A percentile compares a stretch with the other conserved stretches of the same genome.
Conservation (phyloP, 2,329 filamentous ascomycete species). For the Colletotrichum lindemuthianum region DNA sequence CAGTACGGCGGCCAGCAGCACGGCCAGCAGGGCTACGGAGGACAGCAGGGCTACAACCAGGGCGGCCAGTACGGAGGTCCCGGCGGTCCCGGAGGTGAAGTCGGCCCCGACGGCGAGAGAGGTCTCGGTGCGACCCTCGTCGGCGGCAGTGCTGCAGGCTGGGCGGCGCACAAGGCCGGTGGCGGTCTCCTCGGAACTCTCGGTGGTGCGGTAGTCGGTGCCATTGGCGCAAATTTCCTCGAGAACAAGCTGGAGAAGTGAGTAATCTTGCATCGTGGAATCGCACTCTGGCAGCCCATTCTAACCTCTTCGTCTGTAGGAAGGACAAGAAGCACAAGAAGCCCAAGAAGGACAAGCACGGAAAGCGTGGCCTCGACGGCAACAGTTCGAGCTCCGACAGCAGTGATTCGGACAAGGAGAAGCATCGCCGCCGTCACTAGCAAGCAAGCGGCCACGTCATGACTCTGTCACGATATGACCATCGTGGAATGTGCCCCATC, state of each 20-base stretch:
- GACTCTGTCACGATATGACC: neutral
- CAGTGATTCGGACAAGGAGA: no score
- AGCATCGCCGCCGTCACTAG: neutral
- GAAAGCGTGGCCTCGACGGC: constrained; percentile 33
- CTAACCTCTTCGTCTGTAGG: constrained; percentile 23
- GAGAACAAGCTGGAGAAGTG: constrained; percentile 54
- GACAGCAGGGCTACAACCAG: constrained; percentile 31
- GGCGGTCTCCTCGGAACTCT: constrained; percentile 62
- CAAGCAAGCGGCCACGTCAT: neutral
- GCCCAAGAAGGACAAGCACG: constrained; percentile 41
- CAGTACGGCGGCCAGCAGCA: constrained; percentile 36
- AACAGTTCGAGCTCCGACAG: constrained; percentile 30
- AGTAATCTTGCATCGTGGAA: neutral
- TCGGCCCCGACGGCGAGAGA: constrained; percentile 56
- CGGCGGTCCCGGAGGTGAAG: constrained; percentile 42
- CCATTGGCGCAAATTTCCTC: constrained; percentile 64
- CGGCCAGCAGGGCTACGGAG: constrained; percentile 35
- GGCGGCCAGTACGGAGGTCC: constrained; percentile 34
- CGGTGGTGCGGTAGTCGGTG: constrained; percentile 61
- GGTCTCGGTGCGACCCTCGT: constrained; percentile 64
- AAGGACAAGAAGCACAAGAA: constrained; percentile 47
- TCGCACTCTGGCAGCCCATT: neutral
- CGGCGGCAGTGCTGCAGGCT: constrained; percentile 64
- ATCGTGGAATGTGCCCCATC: neutral
- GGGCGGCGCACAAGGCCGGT: constrained; percentile 63